A percentile compares a stretch with the other conserved stretches of the same genome.
Conservation (phyloP, 768 basidiomycete species). For the Tulasnella sp. region DNA sequence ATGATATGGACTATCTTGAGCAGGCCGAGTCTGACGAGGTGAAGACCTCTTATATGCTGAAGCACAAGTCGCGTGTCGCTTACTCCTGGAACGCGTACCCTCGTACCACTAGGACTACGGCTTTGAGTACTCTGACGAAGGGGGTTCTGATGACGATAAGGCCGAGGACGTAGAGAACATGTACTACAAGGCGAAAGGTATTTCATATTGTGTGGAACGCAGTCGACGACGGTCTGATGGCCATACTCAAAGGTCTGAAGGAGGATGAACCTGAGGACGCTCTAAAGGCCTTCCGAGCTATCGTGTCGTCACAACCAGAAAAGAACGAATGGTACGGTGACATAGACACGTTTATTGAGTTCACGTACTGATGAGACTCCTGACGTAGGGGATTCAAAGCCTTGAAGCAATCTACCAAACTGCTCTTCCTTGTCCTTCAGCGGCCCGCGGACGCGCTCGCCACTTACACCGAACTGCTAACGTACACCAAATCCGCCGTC, state of each 20-base stretch:
- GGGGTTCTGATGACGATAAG: conserved; percentile 57
- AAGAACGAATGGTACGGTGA: conserved; percentile 78
- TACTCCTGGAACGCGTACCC: background rate
- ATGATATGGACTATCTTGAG: conserved; percentile 83
- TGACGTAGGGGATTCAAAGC: conserved; percentile 90
- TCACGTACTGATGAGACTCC: background rate
- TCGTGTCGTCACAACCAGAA: conserved; percentile 84
- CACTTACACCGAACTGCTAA: conserved; percentile 76
- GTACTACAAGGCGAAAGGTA: conserved; percentile 97
- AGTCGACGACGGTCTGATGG: background rate
- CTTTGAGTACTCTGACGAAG: conserved; percentile 92
- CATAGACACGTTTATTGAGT: background rate
- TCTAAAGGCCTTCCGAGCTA: conserved; percentile 74
- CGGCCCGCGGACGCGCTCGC: conserved; percentile 74
- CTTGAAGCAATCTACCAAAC: conserved; percentile 92
- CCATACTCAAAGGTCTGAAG: conserved; percentile 59
- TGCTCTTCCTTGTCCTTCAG: conserved; percentile 69
- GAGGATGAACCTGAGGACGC: conserved; percentile 91
- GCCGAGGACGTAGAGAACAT: conserved; percentile 92
- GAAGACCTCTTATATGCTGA: conserved; percentile 14
- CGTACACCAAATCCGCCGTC: conserved; percentile 91
- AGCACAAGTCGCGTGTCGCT: conserved; percentile 1
- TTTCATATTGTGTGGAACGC: background rate
- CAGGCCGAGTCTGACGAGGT: conserved; percentile 82
- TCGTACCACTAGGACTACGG: conserved; percentile 55